Percentiles rank a stretch among this genome's conserved stretches.
These are phyloP conservation scores for Starmerella scarabaei DNA, from an alignment of 805 yeast genomes.

Conservation along the genomic window DNA sequence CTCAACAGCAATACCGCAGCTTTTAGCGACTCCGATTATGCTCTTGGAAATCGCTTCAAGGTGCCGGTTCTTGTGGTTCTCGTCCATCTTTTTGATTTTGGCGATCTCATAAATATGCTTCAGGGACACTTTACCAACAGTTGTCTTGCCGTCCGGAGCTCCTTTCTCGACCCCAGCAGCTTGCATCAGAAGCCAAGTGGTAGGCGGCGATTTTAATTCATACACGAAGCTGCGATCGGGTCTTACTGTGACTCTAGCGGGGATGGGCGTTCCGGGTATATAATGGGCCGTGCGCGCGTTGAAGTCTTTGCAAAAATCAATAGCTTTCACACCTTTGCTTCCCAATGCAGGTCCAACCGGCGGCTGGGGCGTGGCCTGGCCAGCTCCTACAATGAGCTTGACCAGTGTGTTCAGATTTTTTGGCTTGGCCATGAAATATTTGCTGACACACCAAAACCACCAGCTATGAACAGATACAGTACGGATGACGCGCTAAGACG, in stretches of 20 bases:
- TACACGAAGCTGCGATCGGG: constrained; percentile 89
- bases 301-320: constrained; percentile 95
- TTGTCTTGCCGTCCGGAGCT: constrained; percentile 38
- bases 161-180: constrained; percentile 78
- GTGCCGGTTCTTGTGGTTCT: constrained; percentile 55
- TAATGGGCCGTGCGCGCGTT: constrained; percentile 89
- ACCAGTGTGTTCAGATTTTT: constrained; percentile 50
- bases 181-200: constrained; percentile 69
- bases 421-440: constrained; percentile 25
- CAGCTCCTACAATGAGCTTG: constrained; percentile 89
- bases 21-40: constrained; percentile 76
- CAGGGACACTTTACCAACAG: constrained; percentile 55
- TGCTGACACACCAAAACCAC: too few relatives aligned
- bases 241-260: constrained; percentile 67
- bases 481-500: too few relatives aligned
- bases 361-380: constrained; percentile 96
- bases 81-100: constrained; percentile 76
- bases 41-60: constrained; percentile 69
- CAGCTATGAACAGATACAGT: too few relatives aligned
- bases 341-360: constrained; percentile 99
- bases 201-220: constrained; percentile 82
- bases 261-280: constrained; percentile 79
- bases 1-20: constrained; percentile 74
- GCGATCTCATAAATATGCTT: constrained; percentile 94
- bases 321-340: constrained; percentile 96